phyloP scores from a whole-genome alignment of 495 filamentous ascomycete genomes.

The Aspergillus baeticus region DNA sequence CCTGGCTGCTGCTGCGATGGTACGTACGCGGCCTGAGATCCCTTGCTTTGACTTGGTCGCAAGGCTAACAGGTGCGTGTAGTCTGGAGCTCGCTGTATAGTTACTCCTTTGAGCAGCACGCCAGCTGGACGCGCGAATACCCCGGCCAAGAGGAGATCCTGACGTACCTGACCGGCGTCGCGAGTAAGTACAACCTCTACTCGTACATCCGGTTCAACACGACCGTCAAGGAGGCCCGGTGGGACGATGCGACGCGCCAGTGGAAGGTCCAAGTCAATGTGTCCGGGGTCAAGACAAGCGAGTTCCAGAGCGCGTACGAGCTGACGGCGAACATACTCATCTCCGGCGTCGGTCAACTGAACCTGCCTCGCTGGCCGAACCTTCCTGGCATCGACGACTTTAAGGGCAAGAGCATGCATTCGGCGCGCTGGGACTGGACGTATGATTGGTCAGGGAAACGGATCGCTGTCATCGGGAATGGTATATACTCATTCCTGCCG shows the following conservation, averaged over 20 bases:
- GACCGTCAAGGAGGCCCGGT: constrained; percentile 48
- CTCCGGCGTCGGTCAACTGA: constrained; percentile 65
- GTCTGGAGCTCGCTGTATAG: constrained; percentile 57
- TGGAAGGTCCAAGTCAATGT: constrained; percentile 51
- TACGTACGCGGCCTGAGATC: constrained; percentile 14
- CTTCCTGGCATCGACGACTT: constrained; percentile 59
- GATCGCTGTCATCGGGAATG: constrained; percentile 55
- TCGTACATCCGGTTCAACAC: constrained; percentile 57
- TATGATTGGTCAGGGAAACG: constrained; percentile 49
- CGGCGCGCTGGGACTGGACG: constrained; percentile 53
- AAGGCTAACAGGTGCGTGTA: constrained; percentile 11
- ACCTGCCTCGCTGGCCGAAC: constrained; percentile 55
- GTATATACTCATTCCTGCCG: constrained; percentile 35
- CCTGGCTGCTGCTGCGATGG: constrained; percentile 55
- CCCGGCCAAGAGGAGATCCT: constrained; percentile 63
- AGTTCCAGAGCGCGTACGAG: constrained; percentile 40
- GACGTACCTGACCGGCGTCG: constrained; percentile 55
- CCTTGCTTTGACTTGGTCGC: too few relatives aligned
- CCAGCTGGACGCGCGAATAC: constrained; percentile 63
- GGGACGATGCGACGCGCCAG: constrained; percentile 54
- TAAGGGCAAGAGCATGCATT: constrained; percentile 54
- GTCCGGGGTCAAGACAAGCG: constrained; percentile 46
- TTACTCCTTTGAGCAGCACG: constrained; percentile 65
- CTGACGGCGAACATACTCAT: constrained; percentile 58
- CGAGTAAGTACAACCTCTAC: constrained; percentile 58